These are phyloP conservation scores for Chenopodium formosanum DNA, from an alignment of 148 eudicot species.

Conservation along the genomic window DNA sequence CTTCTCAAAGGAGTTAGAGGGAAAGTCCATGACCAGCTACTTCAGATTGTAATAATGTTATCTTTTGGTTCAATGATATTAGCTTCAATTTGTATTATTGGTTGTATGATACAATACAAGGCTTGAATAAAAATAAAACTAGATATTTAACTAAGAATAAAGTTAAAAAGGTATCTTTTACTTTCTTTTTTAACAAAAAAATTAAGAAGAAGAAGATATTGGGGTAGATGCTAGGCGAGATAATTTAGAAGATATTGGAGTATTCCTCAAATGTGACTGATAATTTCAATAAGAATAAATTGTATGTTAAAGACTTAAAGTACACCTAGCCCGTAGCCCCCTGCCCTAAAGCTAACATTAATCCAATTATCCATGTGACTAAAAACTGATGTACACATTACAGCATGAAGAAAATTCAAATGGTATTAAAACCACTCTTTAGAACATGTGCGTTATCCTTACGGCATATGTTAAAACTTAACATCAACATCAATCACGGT, in stretches of 20 bases:
- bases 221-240: background rate
- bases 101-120: background rate
- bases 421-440: background rate
- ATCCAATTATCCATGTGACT: background rate
- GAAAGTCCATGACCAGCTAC: conserved; percentile 48
- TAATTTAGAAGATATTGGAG: background rate
- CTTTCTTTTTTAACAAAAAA: no score
- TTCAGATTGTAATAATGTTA: conserved; percentile 23
- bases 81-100: background rate
- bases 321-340: background rate
- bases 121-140: background rate
- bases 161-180: no score
- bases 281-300: no score
- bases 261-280: background rate
- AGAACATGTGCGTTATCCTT: background rate
- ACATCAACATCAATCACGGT: background rate
- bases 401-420: background rate
- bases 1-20: conserved; percentile 53
- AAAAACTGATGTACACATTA: background rate
- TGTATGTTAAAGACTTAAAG: no score
- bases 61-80: background rate
- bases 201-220: no score
- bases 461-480: background rate
- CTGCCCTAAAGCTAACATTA: background rate
- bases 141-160: no score